These are phyloP conservation scores for Aspergillus fumigatus DNA, from an alignment of 2,329 filamentous ascomycete species.

Conservation along the genomic window DNA sequence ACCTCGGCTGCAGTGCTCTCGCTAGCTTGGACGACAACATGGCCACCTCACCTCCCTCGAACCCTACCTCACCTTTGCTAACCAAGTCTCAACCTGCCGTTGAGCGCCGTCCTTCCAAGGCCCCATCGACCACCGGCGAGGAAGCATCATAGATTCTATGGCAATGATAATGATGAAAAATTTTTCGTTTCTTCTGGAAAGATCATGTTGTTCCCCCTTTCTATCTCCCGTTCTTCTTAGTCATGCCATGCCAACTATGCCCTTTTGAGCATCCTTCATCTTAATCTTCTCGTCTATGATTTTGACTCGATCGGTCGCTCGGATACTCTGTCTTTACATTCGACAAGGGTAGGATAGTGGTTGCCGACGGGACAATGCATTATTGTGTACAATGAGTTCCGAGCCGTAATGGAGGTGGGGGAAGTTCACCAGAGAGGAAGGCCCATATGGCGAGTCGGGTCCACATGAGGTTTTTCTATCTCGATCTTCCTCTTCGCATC, in stretches of 20 bases:
- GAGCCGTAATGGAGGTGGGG: slow-evolving; percentile 6
- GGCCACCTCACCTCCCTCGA: slow-evolving; percentile 46
- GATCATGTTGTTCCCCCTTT: slow-evolving; percentile 22
- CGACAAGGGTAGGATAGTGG: neutral
- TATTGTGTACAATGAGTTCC: slow-evolving; percentile 19
- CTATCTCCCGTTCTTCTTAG: slow-evolving; percentile 11
- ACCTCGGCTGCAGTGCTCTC: slow-evolving; percentile 36
- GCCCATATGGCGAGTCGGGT: slow-evolving; percentile 14
- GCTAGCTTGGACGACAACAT: slow-evolving; percentile 45
- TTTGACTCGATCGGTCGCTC: slow-evolving; percentile 13
- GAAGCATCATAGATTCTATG: slow-evolving; percentile 37
- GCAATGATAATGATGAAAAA: slow-evolving; percentile 36
- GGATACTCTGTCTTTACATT: neutral
- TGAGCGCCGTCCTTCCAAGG: slow-evolving; percentile 41
- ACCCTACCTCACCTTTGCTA: slow-evolving; percentile 44
- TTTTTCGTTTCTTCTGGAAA: slow-evolving; percentile 32
- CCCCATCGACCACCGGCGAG: slow-evolving; percentile 39
- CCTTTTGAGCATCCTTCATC: slow-evolving; percentile 13
- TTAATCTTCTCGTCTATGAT: slow-evolving; percentile 22
- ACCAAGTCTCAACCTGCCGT: slow-evolving; percentile 44
- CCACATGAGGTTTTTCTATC: slow-evolving; percentile 5
- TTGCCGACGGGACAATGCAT: slow-evolving; percentile 1
- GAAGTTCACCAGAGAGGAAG: slow-evolving; percentile 5
- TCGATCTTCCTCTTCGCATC: slow-evolving; percentile 4
- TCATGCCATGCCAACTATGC: slow-evolving; percentile 12